A percentile compares a stretch with the other conserved stretches of the same genome.
phyloP scores from a whole-genome alignment of 306 rosid genomes.

The Leucaena leucocephala region DNA sequence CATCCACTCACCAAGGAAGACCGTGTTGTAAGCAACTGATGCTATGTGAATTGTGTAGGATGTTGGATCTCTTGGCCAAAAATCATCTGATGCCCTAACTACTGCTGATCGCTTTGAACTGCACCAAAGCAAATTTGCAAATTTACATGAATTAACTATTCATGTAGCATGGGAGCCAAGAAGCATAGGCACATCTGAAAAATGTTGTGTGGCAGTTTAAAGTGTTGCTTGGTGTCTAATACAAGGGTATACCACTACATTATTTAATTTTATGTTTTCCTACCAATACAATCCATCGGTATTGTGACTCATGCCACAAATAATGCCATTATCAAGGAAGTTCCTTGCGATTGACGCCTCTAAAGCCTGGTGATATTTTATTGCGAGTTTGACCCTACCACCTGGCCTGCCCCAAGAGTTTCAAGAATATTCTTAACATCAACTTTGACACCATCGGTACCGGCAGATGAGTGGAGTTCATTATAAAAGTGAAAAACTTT shows the following conservation, averaged over 20 bases:
- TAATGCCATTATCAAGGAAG: conserved; percentile 83
- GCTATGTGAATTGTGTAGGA: conserved; percentile 89
- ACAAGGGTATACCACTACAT: not conserved
- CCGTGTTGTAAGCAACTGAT: conserved; percentile 82
- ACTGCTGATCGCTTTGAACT: conserved; percentile 78
- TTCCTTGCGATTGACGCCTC: conserved; percentile 76
- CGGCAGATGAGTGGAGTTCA: conserved; percentile 84
- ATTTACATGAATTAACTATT: not conserved
- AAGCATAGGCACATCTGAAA: not conserved
- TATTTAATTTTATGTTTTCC: not conserved
- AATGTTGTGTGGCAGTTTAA: too few species aligned
- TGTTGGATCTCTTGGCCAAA: conserved; percentile 89
- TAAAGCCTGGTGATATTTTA: conserved; percentile 79
- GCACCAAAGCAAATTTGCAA: conserved; percentile 18
- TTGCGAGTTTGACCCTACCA: conserved; percentile 81
- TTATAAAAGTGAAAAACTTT: conserved; percentile 72
- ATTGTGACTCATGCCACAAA: conserved; percentile 90
- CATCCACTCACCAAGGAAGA: conserved; percentile 90
- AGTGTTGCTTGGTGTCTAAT: too few species aligned
- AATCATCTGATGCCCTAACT: conserved; percentile 89
- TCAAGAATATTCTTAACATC: conserved; percentile 91
- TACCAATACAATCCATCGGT: conserved; percentile 84
- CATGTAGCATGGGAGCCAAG: not conserved
- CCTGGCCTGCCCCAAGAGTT: conserved; percentile 94
- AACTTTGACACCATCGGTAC: conserved; percentile 84